Conservation (phyloP, 495 filamentous ascomycete genomes). For the Tuber melanosporum region DNA sequence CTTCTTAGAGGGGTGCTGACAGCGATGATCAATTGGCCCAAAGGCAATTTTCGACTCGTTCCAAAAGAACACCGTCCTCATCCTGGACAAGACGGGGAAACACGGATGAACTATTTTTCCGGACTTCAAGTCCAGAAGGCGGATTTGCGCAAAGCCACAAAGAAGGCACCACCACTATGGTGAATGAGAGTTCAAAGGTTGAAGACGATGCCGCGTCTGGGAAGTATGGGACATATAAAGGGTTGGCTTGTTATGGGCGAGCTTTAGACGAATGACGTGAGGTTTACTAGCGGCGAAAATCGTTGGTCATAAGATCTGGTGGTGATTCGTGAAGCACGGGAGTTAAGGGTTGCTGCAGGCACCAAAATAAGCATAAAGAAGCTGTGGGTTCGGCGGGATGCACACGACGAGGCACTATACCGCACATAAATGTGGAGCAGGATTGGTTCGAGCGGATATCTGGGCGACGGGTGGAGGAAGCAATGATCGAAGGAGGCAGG, state of each 20-base stretch:
- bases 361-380: constrained; percentile 36
- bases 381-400: constrained; percentile 2
- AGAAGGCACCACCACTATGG: neutral
- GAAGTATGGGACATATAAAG: neutral
- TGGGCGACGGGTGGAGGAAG: constrained; percentile 27
- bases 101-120: constrained; percentile 14
- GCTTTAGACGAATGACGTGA: neutral
- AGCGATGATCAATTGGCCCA: neutral
- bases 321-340: constrained; percentile 28
- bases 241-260: neutral
- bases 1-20: neutral
- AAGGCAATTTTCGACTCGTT: neutral
- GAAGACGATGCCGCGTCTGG: neutral
- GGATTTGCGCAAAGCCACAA: neutral
- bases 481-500: constrained; percentile 15
- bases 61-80: neutral
- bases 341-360: constrained; percentile 37
- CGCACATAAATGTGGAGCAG: constrained; percentile 15
- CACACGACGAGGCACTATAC: neutral
- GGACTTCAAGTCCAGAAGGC: neutral
- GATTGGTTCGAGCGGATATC: constrained; percentile 18
- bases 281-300: neutral
- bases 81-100: neutral
- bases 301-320: constrained; percentile 11
- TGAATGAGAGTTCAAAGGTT: neutral